Conservation (phyloP, 2,329 filamentous ascomycete genomes). For the Calonectria multiphialidica region DNA sequence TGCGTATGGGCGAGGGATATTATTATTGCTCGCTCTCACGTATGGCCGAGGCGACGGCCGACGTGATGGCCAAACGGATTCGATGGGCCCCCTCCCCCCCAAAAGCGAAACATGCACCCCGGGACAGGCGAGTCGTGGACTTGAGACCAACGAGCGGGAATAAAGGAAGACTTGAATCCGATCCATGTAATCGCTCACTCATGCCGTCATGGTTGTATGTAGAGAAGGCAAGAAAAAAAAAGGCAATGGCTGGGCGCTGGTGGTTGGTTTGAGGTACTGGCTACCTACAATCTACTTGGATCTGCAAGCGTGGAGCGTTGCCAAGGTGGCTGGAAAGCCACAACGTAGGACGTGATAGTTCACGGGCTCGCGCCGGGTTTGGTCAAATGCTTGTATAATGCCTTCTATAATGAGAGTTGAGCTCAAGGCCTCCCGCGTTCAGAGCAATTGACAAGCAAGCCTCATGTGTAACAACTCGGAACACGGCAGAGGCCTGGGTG, state of each 20-base stretch:
- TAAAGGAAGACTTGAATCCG: conserved; percentile 1
- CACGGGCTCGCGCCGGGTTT: neutral
- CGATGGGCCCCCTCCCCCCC: conserved; percentile 8
- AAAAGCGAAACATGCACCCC: conserved; percentile 19
- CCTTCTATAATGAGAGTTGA: neutral
- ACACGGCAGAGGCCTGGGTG: conserved; percentile 44
- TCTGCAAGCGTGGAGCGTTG: conserved; percentile 3
- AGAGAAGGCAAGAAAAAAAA: neutral
- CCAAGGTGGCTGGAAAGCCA: conserved; percentile 5
- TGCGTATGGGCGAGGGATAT: conserved; percentile 24
- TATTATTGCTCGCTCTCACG: conserved; percentile 13
- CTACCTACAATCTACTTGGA: conserved; percentile 1
- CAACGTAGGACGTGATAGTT: neutral
- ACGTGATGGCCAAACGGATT: conserved; percentile 16
- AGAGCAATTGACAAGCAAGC: conserved; percentile 8
- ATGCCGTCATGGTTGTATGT: neutral
- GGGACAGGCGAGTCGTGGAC: conserved; percentile 1
- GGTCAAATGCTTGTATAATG: neutral
- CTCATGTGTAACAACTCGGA: conserved; percentile 37
- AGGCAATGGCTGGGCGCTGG: neutral
- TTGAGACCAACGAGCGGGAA: neutral
- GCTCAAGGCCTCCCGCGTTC: neutral
- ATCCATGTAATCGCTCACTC: conserved; percentile 19
- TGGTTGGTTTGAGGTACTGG: neutral
- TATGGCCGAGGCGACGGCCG: conserved; percentile 17